Evolutionary conservation across 129 eudicot genomes (phyloP), one percentile per base, ranked within the genome.

Genomic region (Silybum marianum): DNA sequence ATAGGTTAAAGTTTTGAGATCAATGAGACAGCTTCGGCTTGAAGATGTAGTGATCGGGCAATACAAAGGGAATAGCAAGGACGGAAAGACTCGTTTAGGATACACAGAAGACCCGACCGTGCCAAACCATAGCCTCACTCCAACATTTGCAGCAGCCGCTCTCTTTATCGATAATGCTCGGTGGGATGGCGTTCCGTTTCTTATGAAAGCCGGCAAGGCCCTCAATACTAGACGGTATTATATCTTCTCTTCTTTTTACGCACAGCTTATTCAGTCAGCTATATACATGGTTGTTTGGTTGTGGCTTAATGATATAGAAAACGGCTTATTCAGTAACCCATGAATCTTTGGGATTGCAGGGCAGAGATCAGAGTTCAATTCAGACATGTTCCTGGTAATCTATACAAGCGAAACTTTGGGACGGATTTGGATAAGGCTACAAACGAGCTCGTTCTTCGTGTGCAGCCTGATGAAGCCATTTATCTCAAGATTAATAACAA

Each of bases 141-240:
- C 98, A 44, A 95, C 98, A 12, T 95, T 94, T 88, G 97, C 98
- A 62, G 98, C 98, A 1, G 97, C 97, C 10, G 98, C 97, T 25
- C 88, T 94, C 72, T 94, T 94, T 82, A 94, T 94, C 1, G 84
- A 92, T 78, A 94, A 94, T 81, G 98, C 98, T 24, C 92, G 98
- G 30, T 92, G 98, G 98, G 98, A 94, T 76, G 98, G 98, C 11
- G 97, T 94, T 76, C 98, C 97, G 30, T 94, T 94, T 79, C 90
- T 94, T 44, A 94, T 94, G 98, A 94, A 92, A 89, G 98, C 97
- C 5, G 98, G 98, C 54, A 94, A 94, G 84, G 98, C 98, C 74
- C 98, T 94, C 73, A 84, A 92, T 80, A 92, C 93, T 11, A 92
- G 76, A 78, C 84, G 96, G 98, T 91, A 79, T 13, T 32, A 4